These are phyloP conservation scores for Microbotryum silenes-acaulis DNA, from an alignment of 1,284 basidiomycete genomes.

Conservation along the genomic window DNA sequence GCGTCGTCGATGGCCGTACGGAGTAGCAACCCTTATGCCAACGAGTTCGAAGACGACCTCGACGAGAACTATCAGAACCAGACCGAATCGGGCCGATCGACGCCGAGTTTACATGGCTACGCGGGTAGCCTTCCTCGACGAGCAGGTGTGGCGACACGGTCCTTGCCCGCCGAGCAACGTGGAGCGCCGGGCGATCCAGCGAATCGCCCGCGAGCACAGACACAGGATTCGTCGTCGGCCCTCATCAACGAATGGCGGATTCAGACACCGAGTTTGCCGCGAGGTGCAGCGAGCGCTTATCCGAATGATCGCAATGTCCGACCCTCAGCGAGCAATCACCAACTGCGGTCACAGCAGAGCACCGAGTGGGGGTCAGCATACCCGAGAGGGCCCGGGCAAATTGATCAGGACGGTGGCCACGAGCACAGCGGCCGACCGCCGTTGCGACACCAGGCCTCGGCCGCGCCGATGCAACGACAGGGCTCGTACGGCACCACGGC, in stretches of 20 bases:
- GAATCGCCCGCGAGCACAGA: constrained; percentile 55
- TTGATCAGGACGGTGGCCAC: background rate
- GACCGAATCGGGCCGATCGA: constrained; percentile 25
- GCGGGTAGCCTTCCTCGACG: constrained; percentile 1
- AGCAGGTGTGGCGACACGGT: constrained; percentile 17
- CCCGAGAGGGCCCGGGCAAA: too few relatives aligned
- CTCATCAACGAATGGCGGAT: constrained; percentile 44
- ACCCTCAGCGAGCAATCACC: constrained; percentile 33
- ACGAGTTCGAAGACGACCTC: constrained; percentile 32
- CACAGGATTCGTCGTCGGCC: constrained; percentile 55
- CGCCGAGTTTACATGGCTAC: constrained; percentile 15
- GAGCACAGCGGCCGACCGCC: constrained; percentile 5
- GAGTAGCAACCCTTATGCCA: background rate
- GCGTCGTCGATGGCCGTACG: background rate
- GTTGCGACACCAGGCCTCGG: background rate
- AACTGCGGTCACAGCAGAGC: constrained; percentile 32
- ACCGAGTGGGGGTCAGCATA: constrained; percentile 31
- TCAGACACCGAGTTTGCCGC: constrained; percentile 20
- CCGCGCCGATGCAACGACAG: constrained; percentile 11
- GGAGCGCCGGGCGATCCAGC: constrained; percentile 36
- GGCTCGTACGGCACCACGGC: constrained; percentile 4
- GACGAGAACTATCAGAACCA: constrained; percentile 13
- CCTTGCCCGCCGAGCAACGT: constrained; percentile 8
- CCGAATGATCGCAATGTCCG: constrained; percentile 22
- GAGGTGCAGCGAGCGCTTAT: constrained; percentile 18